Conservation (phyloP, 495 filamentous ascomycete species). For the Penicillium paradoxum region DNA sequence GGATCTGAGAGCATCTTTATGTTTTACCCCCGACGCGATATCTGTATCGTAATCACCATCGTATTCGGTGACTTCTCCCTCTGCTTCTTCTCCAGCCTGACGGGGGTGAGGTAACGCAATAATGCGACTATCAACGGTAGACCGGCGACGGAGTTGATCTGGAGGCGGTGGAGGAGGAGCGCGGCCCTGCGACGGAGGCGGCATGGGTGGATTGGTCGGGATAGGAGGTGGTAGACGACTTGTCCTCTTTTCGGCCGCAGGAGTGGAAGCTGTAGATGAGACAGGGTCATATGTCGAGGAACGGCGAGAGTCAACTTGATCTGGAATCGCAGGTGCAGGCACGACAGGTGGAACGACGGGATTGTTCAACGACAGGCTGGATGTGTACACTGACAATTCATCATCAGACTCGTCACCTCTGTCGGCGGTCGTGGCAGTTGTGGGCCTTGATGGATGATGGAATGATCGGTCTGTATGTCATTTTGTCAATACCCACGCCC, state of each 20-base stretch:
- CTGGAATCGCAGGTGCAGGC: conserved; percentile 41
- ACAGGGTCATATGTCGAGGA: conserved; percentile 36
- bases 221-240: conserved; percentile 50
- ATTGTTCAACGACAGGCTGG: conserved; percentile 40
- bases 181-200: conserved; percentile 53
- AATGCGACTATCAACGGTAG: conserved; percentile 51
- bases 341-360: conserved; percentile 44
- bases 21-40: conserved; percentile 81
- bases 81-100: conserved; percentile 55
- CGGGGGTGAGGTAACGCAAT: conserved; percentile 36
- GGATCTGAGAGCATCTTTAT: conserved; percentile 85
- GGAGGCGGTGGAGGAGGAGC: conserved; percentile 80
- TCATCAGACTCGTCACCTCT: conserved; percentile 90
- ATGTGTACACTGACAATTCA: conserved; percentile 70
- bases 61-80: conserved; percentile 86
- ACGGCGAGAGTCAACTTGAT: conserved; percentile 40
- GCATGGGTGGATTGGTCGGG: conserved; percentile 41
- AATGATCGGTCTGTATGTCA: conserved; percentile 53
- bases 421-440: conserved; percentile 64
- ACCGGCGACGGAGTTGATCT: conserved; percentile 51
- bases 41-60: conserved; percentile 98
- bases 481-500: conserved; percentile 17
- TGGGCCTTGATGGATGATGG: conserved; percentile 44
- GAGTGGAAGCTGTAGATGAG: conserved; percentile 50
- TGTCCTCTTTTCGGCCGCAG: conserved; percentile 43